These are phyloP conservation scores for Metschnikowia dekortorum DNA, from an alignment of 805 yeast species.

Conservation along the genomic window DNA sequence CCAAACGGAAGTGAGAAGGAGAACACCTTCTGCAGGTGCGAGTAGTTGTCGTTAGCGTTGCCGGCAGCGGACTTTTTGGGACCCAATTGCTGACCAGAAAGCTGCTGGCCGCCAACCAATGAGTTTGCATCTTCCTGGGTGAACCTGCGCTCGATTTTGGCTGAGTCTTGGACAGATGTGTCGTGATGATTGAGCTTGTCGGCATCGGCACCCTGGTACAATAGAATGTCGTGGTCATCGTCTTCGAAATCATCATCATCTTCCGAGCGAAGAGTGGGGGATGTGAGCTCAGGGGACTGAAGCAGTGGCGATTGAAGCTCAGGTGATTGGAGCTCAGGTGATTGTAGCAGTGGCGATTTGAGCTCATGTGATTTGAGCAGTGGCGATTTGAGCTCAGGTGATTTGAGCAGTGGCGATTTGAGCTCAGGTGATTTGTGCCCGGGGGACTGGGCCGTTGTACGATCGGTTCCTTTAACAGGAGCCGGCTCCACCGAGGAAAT, in stretches of 20 bases:
- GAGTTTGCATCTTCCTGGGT: conserved; percentile 38
- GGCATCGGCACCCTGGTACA: not conserved
- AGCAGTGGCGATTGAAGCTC: too few relatives aligned
- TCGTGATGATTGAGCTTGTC: not conserved
- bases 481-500: conserved; percentile 2
- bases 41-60: not conserved
- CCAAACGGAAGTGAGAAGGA: conserved; percentile 60
- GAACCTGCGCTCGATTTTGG: conserved; percentile 10
- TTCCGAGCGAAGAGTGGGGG: not conserved
- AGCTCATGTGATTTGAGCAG: too few relatives aligned
- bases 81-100: conserved; percentile 10
- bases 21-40: conserved; percentile 38
- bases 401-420: too few relatives aligned
- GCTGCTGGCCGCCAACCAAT: conserved; percentile 46
- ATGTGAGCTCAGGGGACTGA: not conserved
- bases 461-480: not conserved
- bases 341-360: too few relatives aligned
- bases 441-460: not conserved
- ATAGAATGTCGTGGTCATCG: not conserved
- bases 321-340: too few relatives aligned
- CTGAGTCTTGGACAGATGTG: not conserved
- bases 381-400: too few relatives aligned
- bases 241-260: conserved; percentile 2
- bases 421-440: not conserved
- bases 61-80: not conserved